Percentiles rank a stretch among this genome's conserved stretches.
These are phyloP conservation scores for Carex parvula DNA, from an alignment of 176 grass and related monocot genomes.

Conservation along the genomic window DNA sequence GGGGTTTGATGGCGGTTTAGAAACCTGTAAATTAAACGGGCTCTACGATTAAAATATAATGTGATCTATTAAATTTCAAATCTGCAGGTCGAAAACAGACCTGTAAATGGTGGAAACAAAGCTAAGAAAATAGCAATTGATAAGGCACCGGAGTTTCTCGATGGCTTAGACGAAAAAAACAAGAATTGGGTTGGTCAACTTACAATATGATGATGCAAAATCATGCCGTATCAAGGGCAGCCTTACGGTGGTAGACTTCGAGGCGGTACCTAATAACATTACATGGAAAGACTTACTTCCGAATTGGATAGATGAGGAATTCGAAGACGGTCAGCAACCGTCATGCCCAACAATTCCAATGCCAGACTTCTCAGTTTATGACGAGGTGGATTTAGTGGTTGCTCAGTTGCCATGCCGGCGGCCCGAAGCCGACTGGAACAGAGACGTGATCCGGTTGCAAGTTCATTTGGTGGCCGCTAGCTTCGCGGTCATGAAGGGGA, in stretches of 20 bases:
- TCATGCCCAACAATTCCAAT: conserved; percentile 72
- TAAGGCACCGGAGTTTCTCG: conserved; percentile 48
- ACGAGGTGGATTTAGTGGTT: conserved; percentile 63
- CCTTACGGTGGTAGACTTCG: conserved; percentile 41
- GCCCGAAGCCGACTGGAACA: conserved; percentile 37
- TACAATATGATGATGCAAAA: conserved; percentile 36
- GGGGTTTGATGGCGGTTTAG: no score
- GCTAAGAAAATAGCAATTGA: conserved; percentile 48
- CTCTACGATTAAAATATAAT: neutral
- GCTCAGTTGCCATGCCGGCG: conserved; percentile 62
- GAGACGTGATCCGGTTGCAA: conserved; percentile 79
- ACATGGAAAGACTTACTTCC: conserved; percentile 76
- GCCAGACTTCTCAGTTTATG: conserved; percentile 44
- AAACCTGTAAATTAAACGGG: no score
- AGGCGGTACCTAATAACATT: conserved; percentile 41
- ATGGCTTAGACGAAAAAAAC: conserved; percentile 38
- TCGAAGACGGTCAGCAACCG: conserved; percentile 47
- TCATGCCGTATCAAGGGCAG: conserved; percentile 51
- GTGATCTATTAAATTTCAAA: neutral
- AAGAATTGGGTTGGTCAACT: conserved; percentile 65
- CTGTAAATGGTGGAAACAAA: conserved; percentile 29
- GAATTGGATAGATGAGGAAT: conserved; percentile 96
- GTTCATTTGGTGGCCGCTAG: conserved; percentile 61
- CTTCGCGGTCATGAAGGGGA: conserved; percentile 35
- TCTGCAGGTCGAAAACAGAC: conserved; percentile 31